Evolutionary conservation across 306 rosid genomes (phyloP), one percentile per base, ranked within the genome.

Genomic region (Astragalus glycyphyllos): DNA sequence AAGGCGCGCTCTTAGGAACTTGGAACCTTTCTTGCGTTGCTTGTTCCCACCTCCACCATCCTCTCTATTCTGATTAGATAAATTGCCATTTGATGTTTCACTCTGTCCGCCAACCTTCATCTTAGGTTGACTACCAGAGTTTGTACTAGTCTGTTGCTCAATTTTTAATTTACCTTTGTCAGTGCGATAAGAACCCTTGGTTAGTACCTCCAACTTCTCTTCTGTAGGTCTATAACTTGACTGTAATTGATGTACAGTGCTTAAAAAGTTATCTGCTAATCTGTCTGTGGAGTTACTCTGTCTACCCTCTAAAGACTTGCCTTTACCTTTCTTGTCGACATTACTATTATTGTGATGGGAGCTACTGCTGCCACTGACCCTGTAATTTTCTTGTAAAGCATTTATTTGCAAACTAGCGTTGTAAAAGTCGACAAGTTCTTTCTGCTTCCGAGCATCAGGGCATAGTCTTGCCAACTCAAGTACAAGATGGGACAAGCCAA

Each of bases 401-500:
- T 78, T 83, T 77, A 58, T 75, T 81, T 70, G 84, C 61, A 86
- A 68, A 60, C 86, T 81, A 13, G 87, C 58, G 20, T 84, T 82
- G 77, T 91, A 84, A 56, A 77, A 80, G 38, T 80, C 88, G 35
- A 94, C 55, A 17, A 94, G 96, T 83, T 94, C 96, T 84, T 59
- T 84, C 84, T 87, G 96, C 82, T 94, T 94, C 72, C 11, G 84
- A 32, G 80, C 0, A 73, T 94, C 96, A 6, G 99, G 99, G 63
- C 94, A 91, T 15, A 91, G 86, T 71, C 87, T 88, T 68, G 97
- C 97, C 80, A 94, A 72, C 56, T 94, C 97, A 58, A 60, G 86
- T 69, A 91, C 87, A 75, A 94, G 96, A 87, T 89, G 91, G 58
- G 89, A 79, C 90, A 94, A 69, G 72, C 97, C 95, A 80, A 87